Evolutionary conservation across 1,139 yeast species (phyloP), one percentile per base, ranked within the genome.

Genomic region (Lodderomyces margitis): DNA sequence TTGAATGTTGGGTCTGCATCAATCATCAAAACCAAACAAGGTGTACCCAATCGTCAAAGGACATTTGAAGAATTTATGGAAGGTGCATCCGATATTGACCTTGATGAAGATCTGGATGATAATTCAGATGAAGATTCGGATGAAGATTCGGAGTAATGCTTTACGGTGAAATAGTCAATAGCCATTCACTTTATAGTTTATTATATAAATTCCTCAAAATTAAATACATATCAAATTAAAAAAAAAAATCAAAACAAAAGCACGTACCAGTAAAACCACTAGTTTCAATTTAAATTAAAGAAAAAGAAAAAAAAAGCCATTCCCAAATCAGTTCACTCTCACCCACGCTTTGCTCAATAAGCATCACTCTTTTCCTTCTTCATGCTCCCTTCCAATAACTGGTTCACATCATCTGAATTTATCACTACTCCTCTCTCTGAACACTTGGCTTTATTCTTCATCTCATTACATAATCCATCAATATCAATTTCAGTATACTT

Each of bases 391-490:
- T 72, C 74, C 45, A 87, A 66, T 34, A 84, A 79, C 35, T 68
- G 66, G 51, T 85, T 85, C 28, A 92, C 92, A 57, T 89, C 97
- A 25, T 74, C 67, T 42, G 86, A 83, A 48, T 85, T 82, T 25
- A 92, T 78, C 30, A 92, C 94, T 24, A 86, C 97, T 11, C 98
- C 98, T 44, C 74, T 70, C 57, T 91, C 97, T 4, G 95, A 83
- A 68, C 98, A 92, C 64, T 88, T 89, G n/a, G 98, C 98, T 74
- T 91, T 92, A 34, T 81, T 67, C 64, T 91, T 84, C 59, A 92
- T 75, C 63, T 92, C 98, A 32, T 68, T 62, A 73, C 98, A 92
- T 57, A 92, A 75, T 2, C 96, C 94, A 59, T 91, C 97, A 50
- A 92, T 89, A 62, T 92, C 98, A 44, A 92, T 73, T 47, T 91